These are phyloP conservation scores for Heliamphora exappendiculata DNA, from an alignment of 148 eudicot genomes.

Conservation along the genomic window DNA sequence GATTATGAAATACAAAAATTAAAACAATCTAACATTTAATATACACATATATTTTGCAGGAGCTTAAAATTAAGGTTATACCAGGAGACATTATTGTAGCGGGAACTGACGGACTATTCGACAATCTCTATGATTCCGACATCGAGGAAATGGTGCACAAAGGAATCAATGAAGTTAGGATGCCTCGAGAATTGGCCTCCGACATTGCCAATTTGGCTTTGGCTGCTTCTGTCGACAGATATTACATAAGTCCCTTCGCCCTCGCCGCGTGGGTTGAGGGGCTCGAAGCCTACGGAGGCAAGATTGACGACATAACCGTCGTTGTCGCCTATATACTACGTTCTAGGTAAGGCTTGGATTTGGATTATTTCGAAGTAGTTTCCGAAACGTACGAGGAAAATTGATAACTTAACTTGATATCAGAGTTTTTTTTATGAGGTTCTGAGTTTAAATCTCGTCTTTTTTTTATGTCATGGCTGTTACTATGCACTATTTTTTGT, in stretches of 20 bases:
- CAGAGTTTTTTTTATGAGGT: too few relatives aligned
- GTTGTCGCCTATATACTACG: constrained; percentile 4
- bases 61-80: background rate
- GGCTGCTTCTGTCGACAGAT: background rate
- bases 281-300: background rate
- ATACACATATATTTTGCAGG: background rate
- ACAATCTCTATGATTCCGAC: background rate
- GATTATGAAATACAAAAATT: too few relatives aligned
- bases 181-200: background rate
- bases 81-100: background rate
- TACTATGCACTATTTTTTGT: too few relatives aligned
- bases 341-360: too few relatives aligned
- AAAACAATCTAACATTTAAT: too few relatives aligned
- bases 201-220: background rate
- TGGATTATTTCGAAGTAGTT: too few relatives aligned
- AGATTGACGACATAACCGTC: constrained; percentile 9
- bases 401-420: too few relatives aligned
- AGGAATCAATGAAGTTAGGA: background rate
- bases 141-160: background rate
- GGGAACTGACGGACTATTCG: constrained; percentile 8
- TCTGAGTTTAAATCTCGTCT: too few relatives aligned
- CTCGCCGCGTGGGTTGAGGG: background rate
- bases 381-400: too few relatives aligned
- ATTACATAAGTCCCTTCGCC: background rate
- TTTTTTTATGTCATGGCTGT: too few relatives aligned